Conservation (phyloP, 768 basidiomycete species). For the Podaxis carcinomalis region DNA sequence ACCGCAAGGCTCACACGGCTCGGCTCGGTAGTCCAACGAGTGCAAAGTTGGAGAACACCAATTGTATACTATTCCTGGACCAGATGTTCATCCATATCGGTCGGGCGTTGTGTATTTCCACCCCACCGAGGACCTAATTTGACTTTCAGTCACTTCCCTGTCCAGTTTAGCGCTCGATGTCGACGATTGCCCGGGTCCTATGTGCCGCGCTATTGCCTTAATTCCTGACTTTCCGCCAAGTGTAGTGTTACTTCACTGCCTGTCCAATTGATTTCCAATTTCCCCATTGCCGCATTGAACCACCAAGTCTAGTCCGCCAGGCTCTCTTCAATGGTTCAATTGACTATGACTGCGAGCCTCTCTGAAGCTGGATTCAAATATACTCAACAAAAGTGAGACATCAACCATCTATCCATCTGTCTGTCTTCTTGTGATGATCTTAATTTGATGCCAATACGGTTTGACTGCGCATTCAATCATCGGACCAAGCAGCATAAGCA, state of each 20-base stretch:
- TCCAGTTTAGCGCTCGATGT: neutral
- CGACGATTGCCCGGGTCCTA: neutral
- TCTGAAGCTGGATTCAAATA: neutral
- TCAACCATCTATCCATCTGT: constrained; percentile 6
- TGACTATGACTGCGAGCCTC: neutral
- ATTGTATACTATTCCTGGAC: neutral
- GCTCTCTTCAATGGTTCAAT: neutral
- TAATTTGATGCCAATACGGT: neutral
- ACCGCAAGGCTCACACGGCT: constrained; percentile 1
- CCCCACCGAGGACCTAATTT: neutral
- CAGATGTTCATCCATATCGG: neutral
- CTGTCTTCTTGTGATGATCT: constrained; percentile 6
- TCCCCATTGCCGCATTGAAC: neutral
- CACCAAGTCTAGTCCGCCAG: neutral
- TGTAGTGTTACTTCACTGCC: too few species aligned
- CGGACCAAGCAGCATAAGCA: neutral
- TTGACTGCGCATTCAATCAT: neutral
- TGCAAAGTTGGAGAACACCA: neutral
- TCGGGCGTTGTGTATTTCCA: neutral
- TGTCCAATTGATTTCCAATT: neutral
- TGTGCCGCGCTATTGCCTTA: too few species aligned
- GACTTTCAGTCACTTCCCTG: neutral
- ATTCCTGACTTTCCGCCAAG: too few species aligned
- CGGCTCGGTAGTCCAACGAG: neutral
- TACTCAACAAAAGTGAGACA: neutral